These are phyloP conservation scores for Pholiota conissans DNA, from an alignment of 768 basidiomycete species.

Conservation along the genomic window DNA sequence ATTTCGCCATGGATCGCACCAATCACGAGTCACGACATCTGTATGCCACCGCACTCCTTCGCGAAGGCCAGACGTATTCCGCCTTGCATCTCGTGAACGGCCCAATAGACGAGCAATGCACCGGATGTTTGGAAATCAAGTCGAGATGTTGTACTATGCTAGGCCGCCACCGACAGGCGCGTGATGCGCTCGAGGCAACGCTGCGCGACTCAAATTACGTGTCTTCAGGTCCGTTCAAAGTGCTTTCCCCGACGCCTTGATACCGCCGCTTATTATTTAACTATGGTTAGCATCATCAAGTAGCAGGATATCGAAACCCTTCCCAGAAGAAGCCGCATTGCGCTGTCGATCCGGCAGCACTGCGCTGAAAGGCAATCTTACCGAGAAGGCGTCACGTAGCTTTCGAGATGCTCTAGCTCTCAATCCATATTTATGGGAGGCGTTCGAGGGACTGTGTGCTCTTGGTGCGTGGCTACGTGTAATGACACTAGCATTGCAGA, in stretches of 20 bases:
- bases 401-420: conserved; percentile 70
- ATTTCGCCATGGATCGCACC: conserved; percentile 65
- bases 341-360: conserved; percentile 76
- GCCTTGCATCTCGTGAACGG: conserved; percentile 70
- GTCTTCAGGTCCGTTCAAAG: conserved; percentile 52
- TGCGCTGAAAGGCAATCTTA: conserved; percentile 78
- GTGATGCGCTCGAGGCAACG: conserved; percentile 67
- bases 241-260: conserved; percentile 7
- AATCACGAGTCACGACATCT: conserved; percentile 85
- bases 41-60: conserved; percentile 76
- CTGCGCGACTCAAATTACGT: conserved; percentile 51
- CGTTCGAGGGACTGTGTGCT: conserved; percentile 83
- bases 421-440: conserved; percentile 89
- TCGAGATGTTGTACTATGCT: conserved; percentile 71
- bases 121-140: conserved; percentile 79
- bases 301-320: conserved; percentile 51
- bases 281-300: conserved; percentile 50
- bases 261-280: conserved; percentile 13
- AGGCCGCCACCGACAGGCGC: conserved; percentile 76
- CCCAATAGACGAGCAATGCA: conserved; percentile 60
- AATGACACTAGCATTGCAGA: conserved; percentile 8
- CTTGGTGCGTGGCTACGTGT: conserved; percentile 53
- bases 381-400: conserved; percentile 67
- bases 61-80: conserved; percentile 69
- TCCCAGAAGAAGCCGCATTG: conserved; percentile 72